Conservation (phyloP, 2,329 filamentous ascomycete species). For the Hypoxylon sp. region DNA sequence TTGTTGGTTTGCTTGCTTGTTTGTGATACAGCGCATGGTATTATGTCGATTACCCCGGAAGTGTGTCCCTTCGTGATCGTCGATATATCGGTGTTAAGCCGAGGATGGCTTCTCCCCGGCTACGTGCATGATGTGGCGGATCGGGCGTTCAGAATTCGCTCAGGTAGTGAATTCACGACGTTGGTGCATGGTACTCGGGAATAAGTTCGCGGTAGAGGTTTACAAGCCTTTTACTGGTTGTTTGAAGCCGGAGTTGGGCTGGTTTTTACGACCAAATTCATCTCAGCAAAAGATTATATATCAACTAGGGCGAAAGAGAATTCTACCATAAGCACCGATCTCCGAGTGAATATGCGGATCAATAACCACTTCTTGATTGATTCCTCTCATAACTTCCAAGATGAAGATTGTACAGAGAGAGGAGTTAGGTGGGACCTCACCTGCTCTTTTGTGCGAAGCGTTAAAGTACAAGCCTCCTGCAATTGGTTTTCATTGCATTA, state of each 20-base stretch:
- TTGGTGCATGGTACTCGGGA: not conserved
- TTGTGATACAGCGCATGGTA: not conserved
- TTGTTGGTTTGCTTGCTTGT: not conserved
- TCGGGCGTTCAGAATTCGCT: not conserved
- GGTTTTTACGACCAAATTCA: not conserved
- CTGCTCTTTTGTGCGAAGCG: not conserved
- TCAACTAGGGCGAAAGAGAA: not conserved
- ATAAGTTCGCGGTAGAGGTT: not conserved
- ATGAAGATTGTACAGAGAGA: not conserved
- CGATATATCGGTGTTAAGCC: not conserved
- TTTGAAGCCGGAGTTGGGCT: not conserved
- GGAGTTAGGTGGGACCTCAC: not conserved
- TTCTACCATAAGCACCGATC: not conserved
- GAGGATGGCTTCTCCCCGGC: not conserved
- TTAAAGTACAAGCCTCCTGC: not conserved
- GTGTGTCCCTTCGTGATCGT: not conserved
- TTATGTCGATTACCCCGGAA: not conserved
- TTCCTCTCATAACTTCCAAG: not conserved
- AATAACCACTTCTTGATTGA: not conserved
- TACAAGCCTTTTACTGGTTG: not conserved
- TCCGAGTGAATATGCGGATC: not conserved
- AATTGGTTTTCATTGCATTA: slow-evolving; percentile 12
- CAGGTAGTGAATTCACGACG: not conserved
- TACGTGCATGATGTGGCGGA: not conserved
- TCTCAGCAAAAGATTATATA: not conserved